These are phyloP conservation scores for Craspedostauros australis DNA, from an alignment of 108 stramenopile genomes.

Conservation along the genomic window DNA sequence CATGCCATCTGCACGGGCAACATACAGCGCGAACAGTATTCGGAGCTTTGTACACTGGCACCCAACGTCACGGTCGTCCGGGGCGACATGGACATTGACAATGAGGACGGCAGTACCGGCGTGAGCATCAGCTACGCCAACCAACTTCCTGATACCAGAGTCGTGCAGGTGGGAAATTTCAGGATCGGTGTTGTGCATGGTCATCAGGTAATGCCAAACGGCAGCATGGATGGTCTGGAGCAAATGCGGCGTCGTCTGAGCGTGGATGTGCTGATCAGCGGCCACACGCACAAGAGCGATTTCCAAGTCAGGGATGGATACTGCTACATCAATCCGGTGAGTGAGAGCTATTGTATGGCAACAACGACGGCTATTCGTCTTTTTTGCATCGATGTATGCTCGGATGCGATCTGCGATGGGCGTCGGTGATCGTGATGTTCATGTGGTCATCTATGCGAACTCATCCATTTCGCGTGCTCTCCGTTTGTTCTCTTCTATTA, in stretches of 20 bases:
- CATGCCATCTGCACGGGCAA: conserved; percentile 98
- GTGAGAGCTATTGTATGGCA: background rate
- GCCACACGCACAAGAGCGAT: conserved; percentile 90
- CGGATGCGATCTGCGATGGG: background rate
- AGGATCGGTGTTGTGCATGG: conserved; percentile 94
- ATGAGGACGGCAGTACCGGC: background rate
- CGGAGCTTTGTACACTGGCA: conserved; percentile 84
- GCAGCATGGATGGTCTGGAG: conserved; percentile 64
- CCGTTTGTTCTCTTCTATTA: background rate
- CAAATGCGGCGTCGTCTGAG: conserved; percentile 76
- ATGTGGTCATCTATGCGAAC: background rate
- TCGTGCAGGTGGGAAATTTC: conserved; percentile 88
- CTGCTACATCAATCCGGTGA: conserved; percentile 89
- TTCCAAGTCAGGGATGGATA: conserved; percentile 81
- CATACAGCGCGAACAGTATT: conserved; percentile 76
- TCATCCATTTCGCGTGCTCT: background rate
- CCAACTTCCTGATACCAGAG: conserved; percentile 81
- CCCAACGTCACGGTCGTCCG: conserved; percentile 92
- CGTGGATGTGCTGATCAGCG: conserved; percentile 94
- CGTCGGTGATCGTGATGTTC: background rate
- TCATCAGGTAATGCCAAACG: conserved; percentile 90
- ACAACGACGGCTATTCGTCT: background rate
- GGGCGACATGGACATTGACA: conserved; percentile 79
- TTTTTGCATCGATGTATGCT: background rate
- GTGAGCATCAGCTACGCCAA: conserved; percentile 1